A percentile compares a stretch with the other conserved stretches of the same genome.
Evolutionary conservation across 148 eudicot genomes (phyloP).

Genomic region (Fagopyrum tataricum): DNA sequence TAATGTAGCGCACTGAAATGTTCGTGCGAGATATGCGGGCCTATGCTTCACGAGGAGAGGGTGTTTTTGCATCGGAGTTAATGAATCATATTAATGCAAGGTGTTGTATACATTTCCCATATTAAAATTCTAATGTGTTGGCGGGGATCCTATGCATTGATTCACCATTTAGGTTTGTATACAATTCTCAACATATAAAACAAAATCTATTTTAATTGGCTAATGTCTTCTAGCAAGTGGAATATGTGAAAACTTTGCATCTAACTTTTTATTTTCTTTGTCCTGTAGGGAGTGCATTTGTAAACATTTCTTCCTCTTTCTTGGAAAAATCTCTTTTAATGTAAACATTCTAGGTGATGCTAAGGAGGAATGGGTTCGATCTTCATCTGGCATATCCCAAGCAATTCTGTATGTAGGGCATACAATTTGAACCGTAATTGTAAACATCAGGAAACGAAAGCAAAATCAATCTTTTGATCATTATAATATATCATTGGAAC

Average conservation of each 20-base stretch:
- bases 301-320: slow-evolving; percentile 69
- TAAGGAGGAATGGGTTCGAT: slow-evolving; percentile 25
- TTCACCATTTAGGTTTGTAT: background rate
- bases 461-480: too few relatives aligned
- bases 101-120: background rate
- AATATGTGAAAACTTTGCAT: background rate
- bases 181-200: background rate
- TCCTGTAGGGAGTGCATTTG: slow-evolving; percentile 35
- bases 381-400: slow-evolving; percentile 33
- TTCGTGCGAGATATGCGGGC: too few relatives aligned
- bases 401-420: too few relatives aligned
- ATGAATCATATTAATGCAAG: background rate
- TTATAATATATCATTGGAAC: too few relatives aligned
- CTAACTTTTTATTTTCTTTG: background rate
- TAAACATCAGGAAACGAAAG: too few relatives aligned
- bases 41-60: too few relatives aligned
- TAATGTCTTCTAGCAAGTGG: background rate
- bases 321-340: slow-evolving; percentile 36
- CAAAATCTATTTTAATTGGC: background rate
- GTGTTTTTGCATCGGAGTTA: too few relatives aligned
- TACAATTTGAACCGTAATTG: too few relatives aligned
- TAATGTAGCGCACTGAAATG: too few relatives aligned
- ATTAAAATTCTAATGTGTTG: background rate
- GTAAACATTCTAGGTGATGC: slow-evolving; percentile 22
- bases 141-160: background rate